These are phyloP conservation scores for Hemerocallis citrina DNA, from an alignment of 106 monocot genomes.

Conservation along the genomic window DNA sequence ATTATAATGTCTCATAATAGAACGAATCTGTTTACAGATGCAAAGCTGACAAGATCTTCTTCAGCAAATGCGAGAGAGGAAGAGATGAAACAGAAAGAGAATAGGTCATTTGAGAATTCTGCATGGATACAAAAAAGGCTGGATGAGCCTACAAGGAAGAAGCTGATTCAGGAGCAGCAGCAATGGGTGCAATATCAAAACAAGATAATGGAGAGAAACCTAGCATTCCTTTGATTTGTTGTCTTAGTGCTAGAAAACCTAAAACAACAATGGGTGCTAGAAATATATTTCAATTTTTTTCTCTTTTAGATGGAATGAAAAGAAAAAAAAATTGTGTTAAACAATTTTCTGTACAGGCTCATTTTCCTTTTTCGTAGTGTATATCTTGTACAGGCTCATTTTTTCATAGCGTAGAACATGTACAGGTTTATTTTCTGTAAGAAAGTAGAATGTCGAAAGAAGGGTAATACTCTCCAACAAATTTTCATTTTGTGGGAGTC, in stretches of 20 bases:
- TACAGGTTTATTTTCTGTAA: too few species aligned
- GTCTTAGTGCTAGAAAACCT: not conserved
- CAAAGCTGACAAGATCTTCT: not conserved
- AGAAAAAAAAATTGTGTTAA: too few species aligned
- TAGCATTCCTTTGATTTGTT: conserved; percentile 1
- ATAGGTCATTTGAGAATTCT: not conserved
- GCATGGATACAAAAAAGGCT: conserved; percentile 1
- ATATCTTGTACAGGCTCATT: too few species aligned
- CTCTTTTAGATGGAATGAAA: too few species aligned
- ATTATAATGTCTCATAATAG: conserved; percentile 12
- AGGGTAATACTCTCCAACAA: too few species aligned
- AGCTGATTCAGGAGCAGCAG: conserved; percentile 16
- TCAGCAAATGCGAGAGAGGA: not conserved
- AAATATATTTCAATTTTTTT: too few species aligned
- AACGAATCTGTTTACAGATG: conserved; percentile 2
- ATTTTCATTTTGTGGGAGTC: too few species aligned
- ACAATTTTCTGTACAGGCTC: too few species aligned
- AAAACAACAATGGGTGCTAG: too few species aligned
- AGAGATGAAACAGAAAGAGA: not conserved
- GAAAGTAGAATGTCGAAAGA: too few species aligned
- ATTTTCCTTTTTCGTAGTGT: too few species aligned
- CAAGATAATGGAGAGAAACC: conserved; percentile 16
- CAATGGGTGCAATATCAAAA: conserved; percentile 35
- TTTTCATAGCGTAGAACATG: too few species aligned
- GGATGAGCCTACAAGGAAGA: conserved; percentile 2